phyloP scores from a whole-genome alignment of 345 rosid species.

The Eucalyptus fibrosa region DNA sequence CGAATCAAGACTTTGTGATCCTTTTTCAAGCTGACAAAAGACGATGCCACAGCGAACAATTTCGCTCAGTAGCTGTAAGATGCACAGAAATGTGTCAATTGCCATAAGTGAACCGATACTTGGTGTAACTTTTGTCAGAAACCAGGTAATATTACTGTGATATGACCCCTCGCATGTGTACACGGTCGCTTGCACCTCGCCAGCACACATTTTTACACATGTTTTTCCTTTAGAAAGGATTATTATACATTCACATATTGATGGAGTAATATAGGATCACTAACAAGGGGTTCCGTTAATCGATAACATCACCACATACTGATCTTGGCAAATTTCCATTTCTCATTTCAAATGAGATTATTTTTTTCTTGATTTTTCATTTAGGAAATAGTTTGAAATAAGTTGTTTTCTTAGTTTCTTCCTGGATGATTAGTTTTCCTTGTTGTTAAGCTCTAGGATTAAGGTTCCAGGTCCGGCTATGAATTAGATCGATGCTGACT shows the following conservation, averaged over 20 bases:
- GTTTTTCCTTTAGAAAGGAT: neutral
- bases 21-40: neutral
- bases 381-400: neutral
- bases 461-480: neutral
- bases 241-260: neutral
- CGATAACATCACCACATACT: neutral
- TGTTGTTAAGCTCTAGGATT: neutral
- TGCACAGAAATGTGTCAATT: neutral
- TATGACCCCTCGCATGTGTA: neutral
- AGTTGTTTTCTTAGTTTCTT: neutral
- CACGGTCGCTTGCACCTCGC: neutral
- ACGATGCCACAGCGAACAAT: neutral
- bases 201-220: neutral
- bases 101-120: neutral
- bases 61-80: neutral
- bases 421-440: neutral
- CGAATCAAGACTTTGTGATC: neutral
- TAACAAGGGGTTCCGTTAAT: neutral
- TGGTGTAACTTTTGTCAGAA: neutral
- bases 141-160: neutral
- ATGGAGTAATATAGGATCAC: neutral
- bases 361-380: neutral
- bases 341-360: neutral
- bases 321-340: neutral
- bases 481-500: neutral